These are phyloP conservation scores for Rickenella mellea DNA, from an alignment of 768 basidiomycete genomes.

Conservation along the genomic window DNA sequence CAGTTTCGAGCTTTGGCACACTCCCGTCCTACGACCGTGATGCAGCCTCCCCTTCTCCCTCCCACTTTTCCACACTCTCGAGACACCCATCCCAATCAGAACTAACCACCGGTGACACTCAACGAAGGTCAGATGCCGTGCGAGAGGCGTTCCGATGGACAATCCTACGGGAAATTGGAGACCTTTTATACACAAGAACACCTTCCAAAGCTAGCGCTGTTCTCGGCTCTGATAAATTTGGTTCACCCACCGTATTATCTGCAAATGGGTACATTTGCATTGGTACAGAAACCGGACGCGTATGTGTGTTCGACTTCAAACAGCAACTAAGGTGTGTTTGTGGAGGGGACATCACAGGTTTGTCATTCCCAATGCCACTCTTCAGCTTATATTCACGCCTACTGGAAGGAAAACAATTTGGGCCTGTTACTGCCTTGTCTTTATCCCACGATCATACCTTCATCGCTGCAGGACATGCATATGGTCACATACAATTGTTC, in stretches of 20 bases:
- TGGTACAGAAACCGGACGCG: conserved; percentile 72
- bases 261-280: conserved; percentile 86
- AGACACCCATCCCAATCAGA: conserved; percentile 55
- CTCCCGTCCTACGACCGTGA: conserved; percentile 33
- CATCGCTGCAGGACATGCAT: conserved; percentile 78
- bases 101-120: conserved; percentile 22
- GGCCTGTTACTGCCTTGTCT: conserved; percentile 80
- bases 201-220: conserved; percentile 54
- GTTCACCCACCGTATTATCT: conserved; percentile 70
- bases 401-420: conserved; percentile 44
- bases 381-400: conserved; percentile 10
- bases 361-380: conserved; percentile 7
- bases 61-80: conserved; percentile 65
- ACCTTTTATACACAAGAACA: conserved; percentile 43
- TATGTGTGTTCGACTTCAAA: conserved; percentile 83
- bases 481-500: conserved; percentile 80
- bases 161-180: conserved; percentile 45
- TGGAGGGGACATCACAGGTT: conserved; percentile 61
- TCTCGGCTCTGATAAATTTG: conserved; percentile 47
- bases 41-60: conserved; percentile 44
- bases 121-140: conserved; percentile 16
- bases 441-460: conserved; percentile 92
- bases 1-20: conserved; percentile 33
- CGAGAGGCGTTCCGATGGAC: conserved; percentile 75
- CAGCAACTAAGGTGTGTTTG: conserved; percentile 77